Evolutionary conservation across 345 rosid genomes (phyloP).

Genomic region (Linum lewisii): DNA sequence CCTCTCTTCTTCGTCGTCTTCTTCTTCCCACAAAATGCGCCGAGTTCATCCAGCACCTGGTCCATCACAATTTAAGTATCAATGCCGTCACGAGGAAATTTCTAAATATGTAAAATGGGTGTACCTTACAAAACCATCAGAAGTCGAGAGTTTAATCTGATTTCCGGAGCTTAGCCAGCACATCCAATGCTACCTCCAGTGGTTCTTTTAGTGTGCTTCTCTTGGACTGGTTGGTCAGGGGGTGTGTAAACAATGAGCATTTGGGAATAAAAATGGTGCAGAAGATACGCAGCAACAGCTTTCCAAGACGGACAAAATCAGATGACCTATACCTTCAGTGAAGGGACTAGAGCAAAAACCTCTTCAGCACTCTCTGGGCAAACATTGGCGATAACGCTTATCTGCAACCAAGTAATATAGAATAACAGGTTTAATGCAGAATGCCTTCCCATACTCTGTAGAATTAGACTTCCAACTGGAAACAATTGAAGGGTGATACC

Average conservation of each 20-base stretch:
- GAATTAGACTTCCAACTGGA: neutral
- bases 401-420: constrained; percentile 37
- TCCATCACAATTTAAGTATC: too few species aligned
- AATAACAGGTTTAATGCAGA: constrained; percentile 13
- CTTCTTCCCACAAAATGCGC: too few species aligned
- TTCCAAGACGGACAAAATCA: constrained; percentile 4
- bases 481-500: constrained; percentile 36
- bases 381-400: constrained; percentile 57
- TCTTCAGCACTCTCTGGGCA: constrained; percentile 73
- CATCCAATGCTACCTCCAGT: constrained; percentile 28
- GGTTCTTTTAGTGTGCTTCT: constrained; percentile 25
- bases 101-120: neutral
- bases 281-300: too few species aligned
- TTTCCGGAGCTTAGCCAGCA: constrained; percentile 29
- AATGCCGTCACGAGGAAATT: too few species aligned
- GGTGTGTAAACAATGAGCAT: constrained; percentile 6
- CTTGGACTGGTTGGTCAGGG: constrained; percentile 43
- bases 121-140: constrained; percentile 7
- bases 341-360: constrained; percentile 67
- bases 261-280: neutral
- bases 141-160: constrained; percentile 13
- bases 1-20: too few species aligned
- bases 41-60: too few species aligned
- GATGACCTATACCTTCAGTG: constrained; percentile 51
- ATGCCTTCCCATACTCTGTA: neutral